Conservation (phyloP, 768 basidiomycete species). For the Dentipellis sp. region DNA sequence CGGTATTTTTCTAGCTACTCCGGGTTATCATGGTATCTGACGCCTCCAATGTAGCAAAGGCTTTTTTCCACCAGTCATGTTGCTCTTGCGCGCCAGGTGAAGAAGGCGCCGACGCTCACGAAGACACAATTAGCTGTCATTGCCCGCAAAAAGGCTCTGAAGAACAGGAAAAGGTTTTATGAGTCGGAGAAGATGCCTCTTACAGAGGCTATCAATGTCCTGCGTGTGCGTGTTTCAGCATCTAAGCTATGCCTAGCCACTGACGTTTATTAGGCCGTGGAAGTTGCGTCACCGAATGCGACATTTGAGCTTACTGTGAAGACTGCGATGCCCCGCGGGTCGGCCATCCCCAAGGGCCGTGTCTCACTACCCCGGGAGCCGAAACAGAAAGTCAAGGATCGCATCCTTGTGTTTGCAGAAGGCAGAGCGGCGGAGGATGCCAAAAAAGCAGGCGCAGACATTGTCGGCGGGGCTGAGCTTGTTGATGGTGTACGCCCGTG, state of each 20-base stretch:
- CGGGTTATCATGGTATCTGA: not conserved
- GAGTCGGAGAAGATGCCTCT: conserved; percentile 61
- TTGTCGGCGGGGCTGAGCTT: conserved; percentile 86
- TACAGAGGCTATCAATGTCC: conserved; percentile 53
- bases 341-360: conserved; percentile 83
- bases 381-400: conserved; percentile 59
- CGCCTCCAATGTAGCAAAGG: not conserved
- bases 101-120: conserved; percentile 50
- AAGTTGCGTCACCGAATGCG: conserved; percentile 66
- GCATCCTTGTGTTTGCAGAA: conserved; percentile 90
- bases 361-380: conserved; percentile 78
- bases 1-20: not conserved
- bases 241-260: not conserved
- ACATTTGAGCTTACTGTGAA: conserved; percentile 77
- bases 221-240: conserved; percentile 38
- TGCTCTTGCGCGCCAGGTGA: conserved; percentile 40
- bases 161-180: conserved; percentile 47
- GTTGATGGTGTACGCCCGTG: conserved; percentile 65
- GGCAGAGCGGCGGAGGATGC: conserved; percentile 78
- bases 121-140: conserved; percentile 67
- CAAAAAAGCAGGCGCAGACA: conserved; percentile 77
- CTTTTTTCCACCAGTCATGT: conserved; percentile 43
- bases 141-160: conserved; percentile 46
- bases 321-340: conserved; percentile 69
- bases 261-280: conserved; percentile 53